phyloP scores from a whole-genome alignment of 129 eudicot genomes.

The Rutidosis leptorrhynchoides region DNA sequence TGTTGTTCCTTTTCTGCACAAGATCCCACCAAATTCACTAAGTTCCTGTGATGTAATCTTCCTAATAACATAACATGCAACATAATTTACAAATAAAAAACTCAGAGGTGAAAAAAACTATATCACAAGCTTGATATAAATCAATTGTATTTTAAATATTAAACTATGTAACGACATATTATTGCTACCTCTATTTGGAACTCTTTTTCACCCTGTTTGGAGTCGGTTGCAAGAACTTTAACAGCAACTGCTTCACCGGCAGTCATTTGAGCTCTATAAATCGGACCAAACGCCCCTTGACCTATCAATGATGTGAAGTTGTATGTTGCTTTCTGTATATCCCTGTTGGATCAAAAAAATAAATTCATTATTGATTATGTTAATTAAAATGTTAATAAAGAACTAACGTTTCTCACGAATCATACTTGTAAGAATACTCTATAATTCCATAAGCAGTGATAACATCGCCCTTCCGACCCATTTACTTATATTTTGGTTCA shows the following conservation, averaged over 20 bases:
- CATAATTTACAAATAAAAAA: slow-evolving; percentile 10
- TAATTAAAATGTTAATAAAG: neutral
- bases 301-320: slow-evolving; percentile 92
- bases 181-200: slow-evolving; percentile 64
- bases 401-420: neutral
- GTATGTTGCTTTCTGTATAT: slow-evolving; percentile 84
- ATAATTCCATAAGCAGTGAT: slow-evolving; percentile 84
- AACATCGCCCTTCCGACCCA: slow-evolving; percentile 62
- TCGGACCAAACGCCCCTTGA: slow-evolving; percentile 96
- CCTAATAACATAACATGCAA: slow-evolving; percentile 85
- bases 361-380: neutral
- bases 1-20: slow-evolving; percentile 94
- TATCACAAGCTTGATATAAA: slow-evolving; percentile 2
- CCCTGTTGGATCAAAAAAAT: slow-evolving; percentile 53
- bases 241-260: slow-evolving; percentile 96
- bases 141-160: neutral
- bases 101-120: slow-evolving; percentile 10
- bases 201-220: slow-evolving; percentile 95
- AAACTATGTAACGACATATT: too few relatives aligned
- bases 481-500: too few relatives aligned
- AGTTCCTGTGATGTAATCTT: slow-evolving; percentile 93
- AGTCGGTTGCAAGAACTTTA: slow-evolving; percentile 95
- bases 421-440: slow-evolving; percentile 84
- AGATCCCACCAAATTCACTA: slow-evolving; percentile 95
- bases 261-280: slow-evolving; percentile 91